A percentile compares a stretch with the other conserved stretches of the same genome.
Evolutionary conservation across 2,329 filamentous ascomycete genomes (phyloP).

Genomic region (Diaporthe nobilis): DNA sequence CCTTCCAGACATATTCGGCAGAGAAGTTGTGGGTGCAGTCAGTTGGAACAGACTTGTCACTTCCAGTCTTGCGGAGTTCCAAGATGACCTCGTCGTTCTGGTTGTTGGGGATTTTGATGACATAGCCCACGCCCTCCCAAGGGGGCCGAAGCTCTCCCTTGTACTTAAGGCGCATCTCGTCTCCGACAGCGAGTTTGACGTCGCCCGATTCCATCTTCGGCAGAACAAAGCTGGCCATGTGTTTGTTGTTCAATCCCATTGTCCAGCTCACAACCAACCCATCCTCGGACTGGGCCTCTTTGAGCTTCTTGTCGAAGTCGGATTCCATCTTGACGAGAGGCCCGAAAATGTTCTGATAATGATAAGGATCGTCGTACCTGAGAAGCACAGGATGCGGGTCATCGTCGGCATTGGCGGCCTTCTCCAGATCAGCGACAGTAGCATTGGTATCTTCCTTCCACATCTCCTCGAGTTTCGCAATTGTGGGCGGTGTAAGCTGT

Average conservation of each 20-base stretch:
- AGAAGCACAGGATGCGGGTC: constrained; percentile 93
- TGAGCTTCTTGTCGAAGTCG: constrained; percentile 98
- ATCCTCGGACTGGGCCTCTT: constrained; percentile 98
- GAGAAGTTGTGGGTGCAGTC: constrained; percentile 99
- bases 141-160: constrained; percentile 91
- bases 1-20: constrained; percentile 99
- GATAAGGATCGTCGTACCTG: constrained; percentile 96
- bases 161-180: constrained; percentile 98
- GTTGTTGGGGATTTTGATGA: constrained; percentile 99
- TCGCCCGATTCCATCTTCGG: constrained; percentile 98
- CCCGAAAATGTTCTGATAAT: constrained; percentile 99
- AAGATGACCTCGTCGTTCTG: constrained; percentile 98
- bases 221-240: constrained; percentile 93
- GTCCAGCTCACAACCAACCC: constrained; percentile 96
- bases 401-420: constrained; percentile 91
- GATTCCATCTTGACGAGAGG: constrained; percentile 99
- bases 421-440: constrained; percentile 92
- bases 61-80: constrained; percentile 92
- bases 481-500: constrained; percentile 93
- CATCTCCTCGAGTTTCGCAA: constrained; percentile 96
- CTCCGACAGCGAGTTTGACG: constrained; percentile 96
- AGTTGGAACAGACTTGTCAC: constrained; percentile 95
- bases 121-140: constrained; percentile 98
- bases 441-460: constrained; percentile 96
- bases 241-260: constrained; percentile 95